Percentiles rank a stretch among this genome's conserved stretches.
Evolutionary conservation across 2,329 filamentous ascomycete genomes (phyloP).

Genomic region (Fusarium xyrophilum): DNA sequence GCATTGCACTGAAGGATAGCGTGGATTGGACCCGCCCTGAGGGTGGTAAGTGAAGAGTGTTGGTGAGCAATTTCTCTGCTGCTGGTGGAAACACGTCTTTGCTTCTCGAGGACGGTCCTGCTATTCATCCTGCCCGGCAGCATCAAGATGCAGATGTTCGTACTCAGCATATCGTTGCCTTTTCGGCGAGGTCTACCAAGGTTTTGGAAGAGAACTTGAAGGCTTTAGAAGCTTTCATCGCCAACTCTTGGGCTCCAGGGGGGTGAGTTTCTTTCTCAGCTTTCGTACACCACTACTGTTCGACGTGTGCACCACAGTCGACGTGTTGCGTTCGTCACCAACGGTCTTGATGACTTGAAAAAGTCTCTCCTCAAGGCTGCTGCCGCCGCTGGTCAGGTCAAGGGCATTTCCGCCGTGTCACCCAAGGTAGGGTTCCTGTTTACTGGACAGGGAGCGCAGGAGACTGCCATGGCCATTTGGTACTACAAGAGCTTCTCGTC

Average conservation of each 20-base stretch:
- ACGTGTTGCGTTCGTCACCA: not conserved
- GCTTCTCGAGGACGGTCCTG: not conserved
- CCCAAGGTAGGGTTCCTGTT: not conserved
- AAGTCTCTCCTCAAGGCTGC: not conserved
- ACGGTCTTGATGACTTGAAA: not conserved
- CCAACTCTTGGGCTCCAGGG: not conserved
- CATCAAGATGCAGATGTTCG: not conserved
- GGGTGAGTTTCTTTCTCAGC: not conserved
- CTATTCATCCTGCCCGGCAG: too few species aligned
- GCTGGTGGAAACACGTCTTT: not conserved
- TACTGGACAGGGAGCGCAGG: not conserved
- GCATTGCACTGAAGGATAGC: not conserved
- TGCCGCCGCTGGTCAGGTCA: rapidly evolving
- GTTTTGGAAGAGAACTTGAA: not conserved
- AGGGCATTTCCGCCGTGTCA: not conserved
- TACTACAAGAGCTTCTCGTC: not conserved
- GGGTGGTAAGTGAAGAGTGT: not conserved
- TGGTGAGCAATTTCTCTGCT: not conserved
- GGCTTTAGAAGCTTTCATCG: not conserved
- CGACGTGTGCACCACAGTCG: not conserved
- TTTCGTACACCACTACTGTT: not conserved
- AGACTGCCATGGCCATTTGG: not conserved
- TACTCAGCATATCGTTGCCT: not conserved
- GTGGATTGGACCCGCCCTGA: not conserved
- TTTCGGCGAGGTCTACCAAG: not conserved